Base-by-base conservation (phyloP, 306 rosid genomes). In the Lablab purpureus region DNA sequence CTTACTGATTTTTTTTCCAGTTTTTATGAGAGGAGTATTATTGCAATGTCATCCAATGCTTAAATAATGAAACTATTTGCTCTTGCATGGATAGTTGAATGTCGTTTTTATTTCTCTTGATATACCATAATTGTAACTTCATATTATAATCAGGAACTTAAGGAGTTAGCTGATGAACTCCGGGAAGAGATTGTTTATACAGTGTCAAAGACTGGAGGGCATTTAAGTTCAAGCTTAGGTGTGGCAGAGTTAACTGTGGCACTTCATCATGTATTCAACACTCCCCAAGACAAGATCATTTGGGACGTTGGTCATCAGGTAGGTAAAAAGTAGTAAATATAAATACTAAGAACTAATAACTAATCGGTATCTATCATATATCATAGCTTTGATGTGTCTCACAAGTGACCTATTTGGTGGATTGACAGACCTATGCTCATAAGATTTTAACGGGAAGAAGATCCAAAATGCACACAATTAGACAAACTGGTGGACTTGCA, bases 241-340 rank as follows among this genome's bases (percentile, higher is more conserved):
- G 96, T 91, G 67, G 76, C 85, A 15, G 96, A 91, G 47, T 75
- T 91, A 23, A 87, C 96, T 0, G 91, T 91, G 2, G 96, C 93
- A 10, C 92, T 91, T 66, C 93, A 91, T 83, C 89, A 86, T 71
- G 90, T 91, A 0, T 89, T 91, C 76, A 74, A 64, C 79, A 66
- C 88, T 67, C 96, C 96, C 14, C 82, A 86, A 14, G 96, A 91
- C 55, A 91, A 89, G 77, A 86, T 91, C 67, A 49, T 91, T 70
- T 91, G 93, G 96, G 96, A 91, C 58, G 93, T 91, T 36, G 96
- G 93, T 2, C 96, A 91, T 73, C 96, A 91, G 90, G 92, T 87
- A 49, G 90, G 92, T 85, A 41, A 40, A 40, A 10, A 36, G 37
- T 32, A 32, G 7, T 32, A 5, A 36, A 36, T 36, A 36, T 7